phyloP scores from a whole-genome alignment of 2,329 filamentous ascomycete genomes.

The Aspergillus persii region DNA sequence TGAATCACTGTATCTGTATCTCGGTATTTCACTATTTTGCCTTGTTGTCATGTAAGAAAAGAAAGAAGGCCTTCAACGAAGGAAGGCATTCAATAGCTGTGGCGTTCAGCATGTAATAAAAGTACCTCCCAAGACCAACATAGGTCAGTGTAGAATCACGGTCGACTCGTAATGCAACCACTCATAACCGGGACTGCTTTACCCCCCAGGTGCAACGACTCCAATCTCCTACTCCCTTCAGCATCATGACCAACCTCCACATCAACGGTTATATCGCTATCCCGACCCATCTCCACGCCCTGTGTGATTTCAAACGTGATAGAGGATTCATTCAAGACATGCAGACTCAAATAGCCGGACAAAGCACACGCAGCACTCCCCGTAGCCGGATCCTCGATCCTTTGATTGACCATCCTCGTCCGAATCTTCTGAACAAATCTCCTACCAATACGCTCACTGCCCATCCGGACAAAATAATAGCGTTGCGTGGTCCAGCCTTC shows the following conservation, averaged over 20 bases:
- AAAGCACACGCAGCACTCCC: constrained; percentile 63
- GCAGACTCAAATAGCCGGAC: constrained; percentile 53
- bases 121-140: too few relatives aligned
- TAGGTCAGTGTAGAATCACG: neutral
- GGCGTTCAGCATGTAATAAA: too few relatives aligned
- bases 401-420: constrained; percentile 29
- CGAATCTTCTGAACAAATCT: constrained; percentile 28
- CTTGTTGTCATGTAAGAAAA: too few relatives aligned
- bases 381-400: constrained; percentile 33
- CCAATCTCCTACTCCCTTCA: constrained; percentile 21
- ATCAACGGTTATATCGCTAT: constrained; percentile 39
- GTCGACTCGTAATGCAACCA: neutral
- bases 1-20: too few relatives aligned
- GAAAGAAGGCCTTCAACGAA: too few relatives aligned
- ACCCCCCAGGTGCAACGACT: constrained; percentile 29
- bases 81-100: too few relatives aligned
- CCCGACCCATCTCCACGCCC: constrained; percentile 66
- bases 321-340: constrained; percentile 28
- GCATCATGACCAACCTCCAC: constrained; percentile 22
- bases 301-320: constrained; percentile 56
- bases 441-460: constrained; percentile 60
- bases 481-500: constrained; percentile 24
- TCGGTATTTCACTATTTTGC: too few relatives aligned
- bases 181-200: constrained; percentile 24
- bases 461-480: constrained; percentile 34